Percentiles rank a stretch among this genome's conserved stretches.
phyloP scores from a whole-genome alignment of 208 protist species.

The Trypanosoma brucei region DNA sequence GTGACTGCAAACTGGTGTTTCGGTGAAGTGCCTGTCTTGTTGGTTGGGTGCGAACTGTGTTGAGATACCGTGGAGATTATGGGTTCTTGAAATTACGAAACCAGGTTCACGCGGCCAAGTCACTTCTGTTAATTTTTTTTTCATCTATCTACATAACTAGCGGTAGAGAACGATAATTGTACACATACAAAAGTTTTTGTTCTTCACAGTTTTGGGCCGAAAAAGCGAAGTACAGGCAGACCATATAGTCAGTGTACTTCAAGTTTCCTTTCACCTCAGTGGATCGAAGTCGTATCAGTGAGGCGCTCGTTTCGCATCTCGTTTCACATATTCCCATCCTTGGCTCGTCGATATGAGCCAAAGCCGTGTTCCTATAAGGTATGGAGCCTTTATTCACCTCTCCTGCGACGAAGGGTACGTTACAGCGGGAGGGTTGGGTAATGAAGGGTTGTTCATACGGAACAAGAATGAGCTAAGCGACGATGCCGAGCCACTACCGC shows the following conservation, averaged over 20 bases:
- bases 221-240: no score
- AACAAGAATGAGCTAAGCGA: conserved; percentile 29
- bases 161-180: not conserved
- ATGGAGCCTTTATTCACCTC: conserved; percentile 52
- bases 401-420: conserved; percentile 71
- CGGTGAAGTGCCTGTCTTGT: no score
- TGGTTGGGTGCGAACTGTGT: no score
- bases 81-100: no score
- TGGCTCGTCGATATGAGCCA: conserved; percentile 35
- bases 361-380: conserved; percentile 40
- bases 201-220: no score
- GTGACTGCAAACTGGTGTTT: no score
- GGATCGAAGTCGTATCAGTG: no score
- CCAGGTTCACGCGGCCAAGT: no score
- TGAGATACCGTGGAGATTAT: no score
- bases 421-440: conserved; percentile 36
- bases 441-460: conserved; percentile 46
- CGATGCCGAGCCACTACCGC: conserved; percentile 40
- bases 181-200: not conserved
- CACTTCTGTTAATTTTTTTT: not conserved
- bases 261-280: no score
- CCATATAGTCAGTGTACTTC: no score
- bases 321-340: not conserved
- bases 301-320: no score
- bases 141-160: not conserved